Base-by-base conservation (phyloP, 2,329 filamentous ascomycete genomes). In the Ilyonectria destructans region DNA sequence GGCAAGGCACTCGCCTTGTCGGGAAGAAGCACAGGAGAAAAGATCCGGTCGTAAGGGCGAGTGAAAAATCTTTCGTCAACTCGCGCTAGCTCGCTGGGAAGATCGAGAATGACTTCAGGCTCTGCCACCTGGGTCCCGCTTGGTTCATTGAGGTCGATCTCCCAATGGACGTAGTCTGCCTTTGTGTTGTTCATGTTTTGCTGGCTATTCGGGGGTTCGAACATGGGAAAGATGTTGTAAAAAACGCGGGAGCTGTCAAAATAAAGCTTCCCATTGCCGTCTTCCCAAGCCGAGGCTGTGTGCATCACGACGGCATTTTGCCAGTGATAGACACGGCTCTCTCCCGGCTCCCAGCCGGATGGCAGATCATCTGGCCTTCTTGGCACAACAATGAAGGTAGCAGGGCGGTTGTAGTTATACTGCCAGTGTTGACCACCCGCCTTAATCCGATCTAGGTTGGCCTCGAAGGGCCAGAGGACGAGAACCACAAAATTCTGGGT, bases 131-230 rank as follows among this genome's bases (percentile, higher is more conserved):
- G 58, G 0, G 49, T 55, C 0, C 58, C 55, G 2, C 1, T 65
- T 2, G 67, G 68, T 0, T 67, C 48, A 23, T 19, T 58, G 2
- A 65, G 37, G n/a, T 72, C 69, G 1, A 72, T 65, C 12, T 67
- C 66, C 70, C 69, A 72, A 0, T 57, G 62, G 0, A 72, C 70
- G 6, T n/a, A 72, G 2, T 71, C 69, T 17, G 67, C 67, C 43
- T 69, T 69, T 0, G 60, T 49, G 1, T 65, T 51, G 2, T 19
- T 51, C 2, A 51, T 1, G 2, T 57, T 64, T 6, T 3, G 1
- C 29, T 54, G 65, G 0, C 62, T 62, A 21, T 71, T 65, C 0
- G 51, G 59, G 0, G 62, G 62, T 0, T 55, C 55, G 13, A 69
- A 72, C 12, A 71, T 62, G 0, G 60, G 69, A 15, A 72, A 71